phyloP scores from a whole-genome alignment of 2,329 filamentous ascomycete genomes.

The Didymella sp. region DNA sequence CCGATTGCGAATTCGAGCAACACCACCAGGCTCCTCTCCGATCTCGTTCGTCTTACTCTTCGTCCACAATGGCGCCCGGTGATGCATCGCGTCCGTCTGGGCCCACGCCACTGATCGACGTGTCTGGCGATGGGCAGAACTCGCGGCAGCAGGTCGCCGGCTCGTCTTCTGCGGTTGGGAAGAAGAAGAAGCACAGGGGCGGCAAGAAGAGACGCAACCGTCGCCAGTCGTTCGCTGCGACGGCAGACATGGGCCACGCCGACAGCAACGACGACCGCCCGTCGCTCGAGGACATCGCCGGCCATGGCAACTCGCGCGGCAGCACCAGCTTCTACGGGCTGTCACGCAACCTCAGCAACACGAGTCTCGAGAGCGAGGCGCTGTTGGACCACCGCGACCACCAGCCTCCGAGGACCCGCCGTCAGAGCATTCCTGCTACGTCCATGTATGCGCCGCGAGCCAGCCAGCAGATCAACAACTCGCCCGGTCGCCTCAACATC shows the following conservation, averaged over 20 bases:
- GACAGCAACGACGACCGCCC: slow-evolving; percentile 62
- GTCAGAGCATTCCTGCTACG: slow-evolving; percentile 53
- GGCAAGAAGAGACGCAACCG: slow-evolving; percentile 79
- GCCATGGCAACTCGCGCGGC: slow-evolving; percentile 39
- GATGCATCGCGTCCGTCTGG: slow-evolving; percentile 12
- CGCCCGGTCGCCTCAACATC: slow-evolving; percentile 30
- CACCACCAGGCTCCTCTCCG: not conserved
- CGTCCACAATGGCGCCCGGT: slow-evolving; percentile 16
- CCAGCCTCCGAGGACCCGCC: slow-evolving; percentile 49
- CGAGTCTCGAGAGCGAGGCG: slow-evolving; percentile 87
- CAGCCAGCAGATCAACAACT: slow-evolving; percentile 31
- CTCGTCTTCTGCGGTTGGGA: slow-evolving; percentile 42
- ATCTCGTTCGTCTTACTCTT: not conserved
- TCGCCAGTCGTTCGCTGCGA: slow-evolving; percentile 78
- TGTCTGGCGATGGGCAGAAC: slow-evolving; percentile 9
- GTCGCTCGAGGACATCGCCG: slow-evolving; percentile 35
- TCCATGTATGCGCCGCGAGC: slow-evolving; percentile 38
- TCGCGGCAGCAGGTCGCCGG: slow-evolving; percentile 5
- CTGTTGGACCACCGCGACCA: slow-evolving; percentile 82
- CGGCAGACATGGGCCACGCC: slow-evolving; percentile 61
- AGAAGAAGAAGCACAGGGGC: slow-evolving; percentile 77
- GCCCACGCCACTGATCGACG: slow-evolving; percentile 13
- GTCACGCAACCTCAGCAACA: slow-evolving; percentile 72
- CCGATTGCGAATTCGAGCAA: not conserved
- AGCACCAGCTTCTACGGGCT: slow-evolving; percentile 63